Evolutionary conservation across 2,329 filamentous ascomycete genomes (phyloP).

Genomic region (Elsinoe australis): DNA sequence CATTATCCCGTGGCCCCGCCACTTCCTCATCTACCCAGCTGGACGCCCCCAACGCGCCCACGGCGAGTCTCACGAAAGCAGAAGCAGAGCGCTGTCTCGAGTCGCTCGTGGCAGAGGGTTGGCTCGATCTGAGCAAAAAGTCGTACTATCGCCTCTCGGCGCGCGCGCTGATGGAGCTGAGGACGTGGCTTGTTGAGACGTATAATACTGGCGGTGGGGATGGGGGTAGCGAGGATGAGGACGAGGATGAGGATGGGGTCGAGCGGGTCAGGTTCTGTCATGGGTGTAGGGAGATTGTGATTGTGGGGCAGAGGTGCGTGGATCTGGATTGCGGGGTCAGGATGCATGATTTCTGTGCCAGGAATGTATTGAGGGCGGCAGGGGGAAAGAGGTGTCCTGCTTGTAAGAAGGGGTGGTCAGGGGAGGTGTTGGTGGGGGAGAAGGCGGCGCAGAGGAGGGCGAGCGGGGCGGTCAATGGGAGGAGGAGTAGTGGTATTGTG

Average conservation of each 20-base stretch:
- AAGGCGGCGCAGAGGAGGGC: slow-evolving; percentile 32
- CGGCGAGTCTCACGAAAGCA: slow-evolving; percentile 61
- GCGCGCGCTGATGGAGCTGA: slow-evolving; percentile 74
- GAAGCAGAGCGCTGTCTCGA: slow-evolving; percentile 69
- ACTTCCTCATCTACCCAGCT: slow-evolving; percentile 21
- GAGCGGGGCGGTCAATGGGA: slow-evolving; percentile 20
- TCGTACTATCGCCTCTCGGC: slow-evolving; percentile 71
- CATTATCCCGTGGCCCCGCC: slow-evolving; percentile 46
- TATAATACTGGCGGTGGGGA: slow-evolving; percentile 74
- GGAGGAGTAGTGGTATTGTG: slow-evolving; percentile 21
- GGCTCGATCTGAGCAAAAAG: slow-evolving; percentile 67
- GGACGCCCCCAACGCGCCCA: too few species aligned
- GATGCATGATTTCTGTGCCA: slow-evolving; percentile 69
- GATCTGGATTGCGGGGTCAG: slow-evolving; percentile 60
- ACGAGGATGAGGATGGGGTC: slow-evolving; percentile 34
- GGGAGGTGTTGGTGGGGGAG: slow-evolving; percentile 47
- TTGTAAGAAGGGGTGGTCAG: slow-evolving; percentile 47
- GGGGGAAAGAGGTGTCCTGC: slow-evolving; percentile 54
- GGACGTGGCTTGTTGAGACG: slow-evolving; percentile 73
- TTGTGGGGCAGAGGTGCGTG: slow-evolving; percentile 68
- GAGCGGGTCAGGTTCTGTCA: slow-evolving; percentile 78
- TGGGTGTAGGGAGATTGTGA: slow-evolving; percentile 85
- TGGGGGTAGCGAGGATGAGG: slow-evolving; percentile 42
- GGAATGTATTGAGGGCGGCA: slow-evolving; percentile 63
- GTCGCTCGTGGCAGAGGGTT: slow-evolving; percentile 67